phyloP scores from a whole-genome alignment of 371 early-diverging fungal species.

The Actinomortierella ambigua region DNA sequence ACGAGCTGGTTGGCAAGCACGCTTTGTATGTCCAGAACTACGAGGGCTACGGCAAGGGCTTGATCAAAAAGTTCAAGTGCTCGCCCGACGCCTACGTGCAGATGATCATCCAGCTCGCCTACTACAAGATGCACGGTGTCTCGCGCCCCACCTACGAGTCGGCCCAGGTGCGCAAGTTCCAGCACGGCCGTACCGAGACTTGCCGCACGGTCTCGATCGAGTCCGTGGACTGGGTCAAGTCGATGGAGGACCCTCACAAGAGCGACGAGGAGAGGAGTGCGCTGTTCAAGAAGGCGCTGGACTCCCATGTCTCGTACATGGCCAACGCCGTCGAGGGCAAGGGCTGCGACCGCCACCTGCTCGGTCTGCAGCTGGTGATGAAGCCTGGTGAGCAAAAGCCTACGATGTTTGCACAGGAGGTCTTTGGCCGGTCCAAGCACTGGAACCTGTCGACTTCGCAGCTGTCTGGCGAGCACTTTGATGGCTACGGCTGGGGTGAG shows the following conservation, averaged over 20 bases:
- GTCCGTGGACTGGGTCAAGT: slow-evolving; percentile 81
- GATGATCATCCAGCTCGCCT: slow-evolving; percentile 96
- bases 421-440: slow-evolving; percentile 80
- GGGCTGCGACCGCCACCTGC: slow-evolving; percentile 93
- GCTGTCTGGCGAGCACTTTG: slow-evolving; percentile 87
- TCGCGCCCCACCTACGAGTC: slow-evolving; percentile 90
- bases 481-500: slow-evolving; percentile 96
- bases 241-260: slow-evolving; percentile 79
- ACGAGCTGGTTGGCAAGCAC: slow-evolving; percentile 71
- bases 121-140: slow-evolving; percentile 86
- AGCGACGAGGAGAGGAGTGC: slow-evolving; percentile 62
- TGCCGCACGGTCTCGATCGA: slow-evolving; percentile 84
- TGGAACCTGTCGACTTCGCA: slow-evolving; percentile 96
- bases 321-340: slow-evolving; percentile 76
- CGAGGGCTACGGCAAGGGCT: slow-evolving; percentile 87
- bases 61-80: slow-evolving; percentile 87
- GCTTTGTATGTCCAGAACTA: slow-evolving; percentile 83
- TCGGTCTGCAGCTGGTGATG: slow-evolving; percentile 75
- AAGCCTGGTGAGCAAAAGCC: slow-evolving; percentile 79
- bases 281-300: slow-evolving; percentile 76
- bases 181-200: slow-evolving; percentile 96
- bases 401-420: slow-evolving; percentile 82
- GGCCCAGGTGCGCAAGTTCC: slow-evolving; percentile 90
- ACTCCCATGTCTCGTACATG: slow-evolving; percentile 83
- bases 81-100: slow-evolving; percentile 94